Evolutionary conservation across 768 basidiomycete species (phyloP).

Genomic region (Galerina marginata): DNA sequence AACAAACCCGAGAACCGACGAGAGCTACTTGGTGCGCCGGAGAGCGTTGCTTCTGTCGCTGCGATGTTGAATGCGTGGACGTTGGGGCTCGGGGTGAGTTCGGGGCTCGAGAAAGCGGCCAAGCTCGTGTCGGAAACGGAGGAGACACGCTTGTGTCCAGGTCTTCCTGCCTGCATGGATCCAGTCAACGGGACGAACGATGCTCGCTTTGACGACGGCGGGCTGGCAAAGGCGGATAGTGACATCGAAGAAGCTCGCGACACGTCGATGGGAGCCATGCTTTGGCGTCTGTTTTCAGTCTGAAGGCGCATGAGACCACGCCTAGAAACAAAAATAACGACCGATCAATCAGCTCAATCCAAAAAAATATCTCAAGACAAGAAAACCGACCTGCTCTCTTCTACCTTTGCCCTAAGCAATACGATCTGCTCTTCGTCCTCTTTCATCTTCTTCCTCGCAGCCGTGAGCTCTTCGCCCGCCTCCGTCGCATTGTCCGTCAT

Average conservation of each 20-base stretch:
- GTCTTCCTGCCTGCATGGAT: constrained; percentile 46
- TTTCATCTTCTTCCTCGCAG: constrained; percentile 53
- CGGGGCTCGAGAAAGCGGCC: constrained; percentile 32
- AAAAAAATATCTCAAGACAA: background rate
- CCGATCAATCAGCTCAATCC: background rate
- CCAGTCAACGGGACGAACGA: constrained; percentile 80
- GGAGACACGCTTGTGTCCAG: constrained; percentile 70
- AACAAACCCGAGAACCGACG: constrained; percentile 59
- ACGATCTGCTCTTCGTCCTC: constrained; percentile 82
- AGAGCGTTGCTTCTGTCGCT: constrained; percentile 36
- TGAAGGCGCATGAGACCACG: constrained; percentile 89
- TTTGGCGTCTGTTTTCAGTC: constrained; percentile 72
- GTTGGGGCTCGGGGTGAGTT: constrained; percentile 41
- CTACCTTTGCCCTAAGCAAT: constrained; percentile 81
- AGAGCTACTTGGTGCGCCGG: constrained; percentile 30
- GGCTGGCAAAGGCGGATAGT: constrained; percentile 41
- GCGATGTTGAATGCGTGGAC: constrained; percentile 35
- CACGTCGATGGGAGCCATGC: constrained; percentile 60
- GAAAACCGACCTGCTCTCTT: constrained; percentile 75
- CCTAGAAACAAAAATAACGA: constrained; percentile 39
- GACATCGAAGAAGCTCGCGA: constrained; percentile 48
- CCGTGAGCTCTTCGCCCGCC: constrained; percentile 61
- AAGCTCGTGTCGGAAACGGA: constrained; percentile 71
- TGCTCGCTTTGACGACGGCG: constrained; percentile 67
- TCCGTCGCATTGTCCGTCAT: constrained; percentile 69